Evolutionary conservation across 768 basidiomycete species (phyloP), one percentile per base, ranked within the genome.

Genomic region (Strobilomyces dryophilus): DNA sequence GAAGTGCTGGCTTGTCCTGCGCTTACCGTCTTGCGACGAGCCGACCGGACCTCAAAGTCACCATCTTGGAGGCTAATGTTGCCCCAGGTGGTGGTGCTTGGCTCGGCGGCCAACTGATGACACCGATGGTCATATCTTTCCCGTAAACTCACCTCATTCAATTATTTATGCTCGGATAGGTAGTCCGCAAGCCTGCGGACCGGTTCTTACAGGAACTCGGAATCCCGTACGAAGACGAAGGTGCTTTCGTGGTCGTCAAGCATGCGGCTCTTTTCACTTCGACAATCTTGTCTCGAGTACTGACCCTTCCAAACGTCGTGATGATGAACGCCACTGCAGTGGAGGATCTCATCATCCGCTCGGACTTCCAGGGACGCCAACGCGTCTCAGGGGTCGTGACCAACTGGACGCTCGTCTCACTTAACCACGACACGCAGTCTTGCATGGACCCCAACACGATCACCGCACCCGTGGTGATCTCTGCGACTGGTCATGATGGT

Each of bases 201-300:
- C 69, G 73, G 45, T 88, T 92, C 77, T 76, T 90, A 42, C 72
- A 74, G 14, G 83, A 85, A 66, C 66, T 89, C 46, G 85, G 82
- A 24, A 80, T 91, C 20, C 79, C 82, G 1, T 89, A 82, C 67
- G 87, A 90, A 58, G 89, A 89, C 65, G 87, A 89, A 66, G 87
- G 87, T 50, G 56, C 76, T 27, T 89, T 83, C 63, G 86, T 89
- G 55, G 83, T 92, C 56, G 87, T 92, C 59, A 87, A 88, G 66
- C 88, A 90, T 59, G 87, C 88, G 1, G 88, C 87, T 0, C 74
- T 90, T 55, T 90, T 90, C 76, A 92, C 88, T 2, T 83, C 86
- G 14, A 89, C 87, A 1, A 68, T 89, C 43, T 73, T 92, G 35
- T 84, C 85, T 52, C 79, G 80, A 44, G 85, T 88, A 50, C 79